Evolutionary conservation across 257 asterid species (phyloP).

Genomic region (Euphrasia confusa): DNA sequence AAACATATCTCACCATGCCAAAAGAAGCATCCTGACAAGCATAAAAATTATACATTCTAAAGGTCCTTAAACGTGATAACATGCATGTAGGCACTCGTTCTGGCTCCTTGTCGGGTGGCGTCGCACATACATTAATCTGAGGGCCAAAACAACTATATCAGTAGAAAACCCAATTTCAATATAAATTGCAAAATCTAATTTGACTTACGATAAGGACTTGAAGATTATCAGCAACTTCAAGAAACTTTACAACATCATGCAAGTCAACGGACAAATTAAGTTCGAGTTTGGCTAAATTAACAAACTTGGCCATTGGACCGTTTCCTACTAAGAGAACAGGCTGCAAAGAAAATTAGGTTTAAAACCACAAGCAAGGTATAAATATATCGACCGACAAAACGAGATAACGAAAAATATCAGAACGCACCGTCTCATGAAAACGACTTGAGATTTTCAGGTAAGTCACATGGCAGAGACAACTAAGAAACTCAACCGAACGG

Average conservation of each 20-base stretch:
- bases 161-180: not conserved
- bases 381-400: not conserved
- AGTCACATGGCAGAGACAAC: not conserved
- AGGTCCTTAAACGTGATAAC: not conserved
- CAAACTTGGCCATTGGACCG: not conserved
- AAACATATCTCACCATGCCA: constrained; percentile 1
- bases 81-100: not conserved
- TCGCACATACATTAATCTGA: not conserved
- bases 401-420: not conserved
- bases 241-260: not conserved
- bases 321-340: too few species aligned
- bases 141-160: not conserved
- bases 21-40: not conserved
- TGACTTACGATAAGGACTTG: not conserved
- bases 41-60: not conserved
- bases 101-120: not conserved
- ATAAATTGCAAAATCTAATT: not conserved
- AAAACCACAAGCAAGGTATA: not conserved
- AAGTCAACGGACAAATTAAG: not conserved
- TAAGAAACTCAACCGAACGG: not conserved
- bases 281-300: constrained; percentile 10
- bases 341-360: not conserved
- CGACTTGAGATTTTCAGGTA: not conserved
- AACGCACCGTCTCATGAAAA: not conserved
- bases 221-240: constrained; percentile 14